Evolutionary conservation across 2,329 filamentous ascomycete genomes (phyloP).

Genomic region (Cyclaneusma minus): DNA sequence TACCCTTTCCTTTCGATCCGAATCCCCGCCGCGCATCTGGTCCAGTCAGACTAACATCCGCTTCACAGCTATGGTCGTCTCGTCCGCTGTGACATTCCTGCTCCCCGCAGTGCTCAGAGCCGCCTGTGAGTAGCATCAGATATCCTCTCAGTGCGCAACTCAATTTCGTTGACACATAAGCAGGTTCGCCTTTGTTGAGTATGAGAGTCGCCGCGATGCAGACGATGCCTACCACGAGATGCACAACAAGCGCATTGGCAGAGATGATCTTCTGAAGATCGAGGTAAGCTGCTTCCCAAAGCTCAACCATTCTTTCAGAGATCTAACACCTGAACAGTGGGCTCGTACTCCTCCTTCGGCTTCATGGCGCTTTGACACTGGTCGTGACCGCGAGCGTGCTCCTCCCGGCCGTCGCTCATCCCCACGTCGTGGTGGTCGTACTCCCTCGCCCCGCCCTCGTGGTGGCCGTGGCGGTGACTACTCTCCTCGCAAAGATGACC

Average conservation of each 20-base stretch:
- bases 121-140: constrained; percentile 62
- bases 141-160: constrained; percentile 11
- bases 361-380: constrained; percentile 95
- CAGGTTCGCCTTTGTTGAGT: constrained; percentile 96
- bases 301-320: constrained; percentile 1
- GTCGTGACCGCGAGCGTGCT: constrained; percentile 54
- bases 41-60: constrained; percentile 16
- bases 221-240: constrained; percentile 99
- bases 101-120: constrained; percentile 82
- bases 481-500: constrained; percentile 80
- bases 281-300: constrained; percentile 46
- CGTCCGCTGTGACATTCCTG: constrained; percentile 95
- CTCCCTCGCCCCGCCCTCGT: constrained; percentile 38
- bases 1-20: constrained; percentile 10
- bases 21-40: constrained; percentile 3
- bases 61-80: constrained; percentile 77
- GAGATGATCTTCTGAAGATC: constrained; percentile 93
- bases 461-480: constrained; percentile 51
- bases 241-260: constrained; percentile 97
- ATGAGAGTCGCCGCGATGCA: constrained; percentile 93
- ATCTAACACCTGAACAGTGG: constrained; percentile 46
- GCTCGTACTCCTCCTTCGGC: constrained; percentile 94
- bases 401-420: constrained; percentile 54
- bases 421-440: constrained; percentile 58
- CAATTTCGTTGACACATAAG: constrained; percentile 21